These are phyloP conservation scores for Bjerkandera adusta DNA, from an alignment of 1,284 basidiomycete genomes.

Conservation along the genomic window DNA sequence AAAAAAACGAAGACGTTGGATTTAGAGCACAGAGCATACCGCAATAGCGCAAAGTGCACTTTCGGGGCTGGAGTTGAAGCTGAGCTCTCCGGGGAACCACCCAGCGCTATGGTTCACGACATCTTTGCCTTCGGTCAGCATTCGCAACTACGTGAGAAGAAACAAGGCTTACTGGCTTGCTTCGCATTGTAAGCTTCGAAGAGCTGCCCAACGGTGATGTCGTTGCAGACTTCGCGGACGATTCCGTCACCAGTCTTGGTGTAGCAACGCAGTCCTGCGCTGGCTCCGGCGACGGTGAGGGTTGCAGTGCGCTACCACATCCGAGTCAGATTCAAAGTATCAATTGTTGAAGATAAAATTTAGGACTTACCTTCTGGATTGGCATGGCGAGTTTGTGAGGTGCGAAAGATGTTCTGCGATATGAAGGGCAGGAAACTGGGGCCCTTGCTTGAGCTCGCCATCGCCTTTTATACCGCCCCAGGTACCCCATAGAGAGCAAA, in stretches of 20 bases:
- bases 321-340: too few relatives aligned
- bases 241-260: conserved; percentile 8
- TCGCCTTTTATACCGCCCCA: too few relatives aligned
- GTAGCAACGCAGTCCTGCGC: conserved; percentile 4
- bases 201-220: background rate
- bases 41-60: conserved; percentile 8
- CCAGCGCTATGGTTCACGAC: conserved; percentile 1
- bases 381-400: too few relatives aligned
- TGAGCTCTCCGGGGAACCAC: background rate
- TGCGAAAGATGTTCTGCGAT: too few relatives aligned
- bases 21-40: too few relatives aligned
- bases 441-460: too few relatives aligned
- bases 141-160: background rate
- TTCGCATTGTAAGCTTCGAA: background rate
- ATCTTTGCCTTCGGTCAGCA: background rate
- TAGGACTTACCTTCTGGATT: too few relatives aligned
- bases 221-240: conserved; percentile 7
- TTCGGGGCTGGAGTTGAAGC: conserved; percentile 5
- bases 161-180: background rate
- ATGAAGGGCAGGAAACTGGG: too few relatives aligned
- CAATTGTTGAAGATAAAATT: too few relatives aligned
- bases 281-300: conserved; percentile 1
- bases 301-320: conserved; percentile 8
- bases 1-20: too few relatives aligned
- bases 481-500: too few relatives aligned